phyloP scores from a whole-genome alignment of 805 yeast species.

The Kodamaea restingae region DNA sequence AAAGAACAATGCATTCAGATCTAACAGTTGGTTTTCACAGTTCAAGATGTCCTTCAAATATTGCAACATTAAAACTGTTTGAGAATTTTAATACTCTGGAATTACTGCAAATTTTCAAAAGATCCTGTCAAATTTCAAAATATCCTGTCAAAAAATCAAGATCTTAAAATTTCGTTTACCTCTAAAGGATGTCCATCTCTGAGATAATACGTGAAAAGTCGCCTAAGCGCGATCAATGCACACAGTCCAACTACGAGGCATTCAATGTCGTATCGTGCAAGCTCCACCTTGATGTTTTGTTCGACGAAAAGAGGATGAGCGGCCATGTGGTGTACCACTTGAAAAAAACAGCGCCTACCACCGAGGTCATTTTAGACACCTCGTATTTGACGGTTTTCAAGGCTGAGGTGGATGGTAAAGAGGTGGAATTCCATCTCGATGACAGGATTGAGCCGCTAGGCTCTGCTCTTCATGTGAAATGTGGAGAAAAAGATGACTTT shows the following conservation, averaged over 20 bases:
- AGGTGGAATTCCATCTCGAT: slow-evolving; percentile 29
- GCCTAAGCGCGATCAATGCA: slow-evolving; percentile 24
- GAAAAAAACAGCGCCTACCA: slow-evolving; percentile 18
- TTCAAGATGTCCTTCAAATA: too few relatives aligned
- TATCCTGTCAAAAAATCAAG: too few relatives aligned
- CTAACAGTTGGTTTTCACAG: too few relatives aligned
- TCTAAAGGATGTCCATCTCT: too few relatives aligned
- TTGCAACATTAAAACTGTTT: too few relatives aligned
- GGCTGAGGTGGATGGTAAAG: slow-evolving; percentile 41
- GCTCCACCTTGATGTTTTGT: slow-evolving; percentile 51
- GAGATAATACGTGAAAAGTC: slow-evolving; percentile 3
- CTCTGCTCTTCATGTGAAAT: slow-evolving; percentile 43
- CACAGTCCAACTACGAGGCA: slow-evolving; percentile 54
- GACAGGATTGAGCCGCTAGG: slow-evolving; percentile 56
- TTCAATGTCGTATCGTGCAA: slow-evolving; percentile 51
- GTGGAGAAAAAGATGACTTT: slow-evolving; percentile 10
- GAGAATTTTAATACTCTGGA: too few relatives aligned
- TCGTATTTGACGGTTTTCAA: slow-evolving; percentile 51
- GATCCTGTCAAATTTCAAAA: too few relatives aligned
- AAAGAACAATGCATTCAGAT: too few relatives aligned
- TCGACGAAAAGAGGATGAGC: slow-evolving; percentile 45
- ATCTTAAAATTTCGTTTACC: too few relatives aligned
- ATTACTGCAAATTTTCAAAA: too few relatives aligned
- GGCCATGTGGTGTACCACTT: slow-evolving; percentile 57
- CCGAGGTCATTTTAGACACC: slow-evolving; percentile 59